Evolutionary conservation across 192 early-diverging fungal species (phyloP), one percentile per base, ranked within the genome.

Genomic region (Oehlia diaphana): DNA sequence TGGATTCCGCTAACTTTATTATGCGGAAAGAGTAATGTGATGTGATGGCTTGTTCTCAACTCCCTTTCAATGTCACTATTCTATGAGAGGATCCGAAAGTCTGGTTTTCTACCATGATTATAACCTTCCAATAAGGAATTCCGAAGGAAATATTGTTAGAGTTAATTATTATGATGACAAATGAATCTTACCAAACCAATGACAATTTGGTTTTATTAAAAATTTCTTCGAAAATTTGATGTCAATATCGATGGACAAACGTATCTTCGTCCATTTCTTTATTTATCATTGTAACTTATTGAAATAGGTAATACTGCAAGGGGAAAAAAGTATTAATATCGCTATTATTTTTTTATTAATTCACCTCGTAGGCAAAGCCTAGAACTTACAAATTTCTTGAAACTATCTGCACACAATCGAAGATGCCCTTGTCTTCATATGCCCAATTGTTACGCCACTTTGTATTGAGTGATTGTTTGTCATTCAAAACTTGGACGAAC

Each of bases 391-490:
- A 75, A 62, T 62, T 75, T 42, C 74, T 75, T 50, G 33, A 39
- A 75, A 75, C 16, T 39, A 75, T 62, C 58, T 62, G 58, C 7
- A 75, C 53, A 62, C 31, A 75, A 21, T 75, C 53, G 37, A 75
- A 75, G 33, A 63, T 75, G 33, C 26, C 33, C 63, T 75, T 75
- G 58, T 63, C 31, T 62, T 75, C 58, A 5, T 63, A 4, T 75
- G 31, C 33, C 58, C 73, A 62, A 75, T 75, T 75, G 2, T 63
- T 19, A 75, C 33, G 21, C 28, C 73, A 75, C 31, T 13, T 75
- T 39, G 73, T 62, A 75, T 75, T 19, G 5, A 75, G 73, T 62
- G 16, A 63, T 75, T 75, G 35, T 75, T 75, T 75, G 74, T 62
- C 61, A 63, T 35, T 39, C 58, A 63, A 75, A 75, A 74, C 73